phyloP scores from a whole-genome alignment of 2,329 filamentous ascomycete genomes.

The Chrysoporthe puriensis region DNA sequence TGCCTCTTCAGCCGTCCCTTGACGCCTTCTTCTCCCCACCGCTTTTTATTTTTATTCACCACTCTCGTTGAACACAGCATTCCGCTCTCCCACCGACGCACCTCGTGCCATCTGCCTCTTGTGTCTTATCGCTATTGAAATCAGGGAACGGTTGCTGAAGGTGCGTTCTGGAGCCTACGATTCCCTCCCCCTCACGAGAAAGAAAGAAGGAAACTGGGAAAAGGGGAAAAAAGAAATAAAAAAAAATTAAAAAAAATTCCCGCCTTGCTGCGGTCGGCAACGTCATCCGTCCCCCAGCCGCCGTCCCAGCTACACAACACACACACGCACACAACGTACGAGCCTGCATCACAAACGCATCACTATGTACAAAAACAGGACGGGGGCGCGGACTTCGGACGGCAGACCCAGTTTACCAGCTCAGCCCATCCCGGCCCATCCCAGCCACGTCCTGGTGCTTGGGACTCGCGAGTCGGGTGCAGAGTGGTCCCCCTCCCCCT shows the following conservation, averaged over 20 bases:
- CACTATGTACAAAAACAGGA: not conserved
- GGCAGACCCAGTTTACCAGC: slow-evolving; percentile 3
- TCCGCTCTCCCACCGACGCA: no score
- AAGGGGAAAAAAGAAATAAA: no score
- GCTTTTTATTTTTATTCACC: slow-evolving; percentile 26
- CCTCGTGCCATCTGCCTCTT: not conserved
- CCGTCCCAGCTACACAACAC: not conserved
- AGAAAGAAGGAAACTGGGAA: no score
- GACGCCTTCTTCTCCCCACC: slow-evolving; percentile 18
- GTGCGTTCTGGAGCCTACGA: slow-evolving; percentile 8
- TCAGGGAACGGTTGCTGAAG: slow-evolving; percentile 13
- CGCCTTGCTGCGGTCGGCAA: slow-evolving; percentile 1
- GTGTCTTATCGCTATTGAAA: not conserved
- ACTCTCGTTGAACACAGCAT: slow-evolving; percentile 27
- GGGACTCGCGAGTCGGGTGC: not conserved
- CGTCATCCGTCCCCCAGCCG: not conserved
- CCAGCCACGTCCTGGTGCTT: slow-evolving; percentile 5
- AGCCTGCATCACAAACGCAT: not conserved
- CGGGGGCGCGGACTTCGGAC: not conserved
- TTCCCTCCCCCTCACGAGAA: not conserved
- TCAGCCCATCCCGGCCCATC: slow-evolving; percentile 3
- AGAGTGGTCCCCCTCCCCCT: not conserved
- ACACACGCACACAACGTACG: not conserved
- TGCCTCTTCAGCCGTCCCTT: slow-evolving; percentile 24
- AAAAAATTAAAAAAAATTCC: no score